Conservation (phyloP, 208 protist species). For the Histomonas meleagridis region DNA sequence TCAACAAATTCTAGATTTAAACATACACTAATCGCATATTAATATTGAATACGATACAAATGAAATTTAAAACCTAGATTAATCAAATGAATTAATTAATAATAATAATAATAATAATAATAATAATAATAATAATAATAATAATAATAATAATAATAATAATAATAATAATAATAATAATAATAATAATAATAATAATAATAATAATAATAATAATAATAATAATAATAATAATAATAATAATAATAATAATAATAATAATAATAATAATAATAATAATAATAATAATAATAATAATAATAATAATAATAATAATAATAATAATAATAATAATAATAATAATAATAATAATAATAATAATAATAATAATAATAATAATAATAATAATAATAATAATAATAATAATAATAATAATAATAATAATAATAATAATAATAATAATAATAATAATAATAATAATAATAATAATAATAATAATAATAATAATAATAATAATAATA, state of each 20-base stretch:
- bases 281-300: conserved; percentile 30
- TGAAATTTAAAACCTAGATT: no score
- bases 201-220: conserved; percentile 33
- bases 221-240: conserved; percentile 30
- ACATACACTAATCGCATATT: no score
- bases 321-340: conserved; percentile 33
- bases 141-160: conserved; percentile 30
- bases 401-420: conserved; percentile 33
- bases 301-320: conserved; percentile 33
- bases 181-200: conserved; percentile 33
- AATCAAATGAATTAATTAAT: no score
- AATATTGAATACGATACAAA: no score
- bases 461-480: background rate
- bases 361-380: conserved; percentile 30
- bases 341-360: conserved; percentile 33
- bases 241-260: conserved; percentile 30
- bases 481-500: background rate
- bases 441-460: conserved; percentile 13
- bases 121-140: conserved; percentile 33
- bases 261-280: conserved; percentile 27
- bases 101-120: conserved; percentile 33
- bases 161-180: conserved; percentile 21
- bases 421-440: conserved; percentile 33
- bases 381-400: conserved; percentile 33
- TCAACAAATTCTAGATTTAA: no score